Base-by-base conservation (phyloP, 2,329 filamentous ascomycete genomes). In the Clarireedia paspali region DNA sequence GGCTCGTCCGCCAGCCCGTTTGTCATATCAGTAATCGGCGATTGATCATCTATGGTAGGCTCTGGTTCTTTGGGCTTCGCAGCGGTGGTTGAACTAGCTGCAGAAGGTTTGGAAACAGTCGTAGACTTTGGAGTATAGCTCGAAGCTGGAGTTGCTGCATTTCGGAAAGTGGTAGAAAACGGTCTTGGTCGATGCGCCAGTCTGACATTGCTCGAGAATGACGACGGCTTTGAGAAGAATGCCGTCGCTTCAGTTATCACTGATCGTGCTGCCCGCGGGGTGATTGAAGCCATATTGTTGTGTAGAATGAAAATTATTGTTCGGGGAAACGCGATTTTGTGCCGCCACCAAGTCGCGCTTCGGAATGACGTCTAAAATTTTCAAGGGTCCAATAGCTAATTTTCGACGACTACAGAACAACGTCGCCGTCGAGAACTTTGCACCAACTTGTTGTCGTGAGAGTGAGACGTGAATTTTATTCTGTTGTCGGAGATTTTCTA, bases 1-100 rank as follows among this genome's bases (percentile, higher is more conserved):
- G 77, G 75, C 6, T 78, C 74, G 56, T 79, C 76, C 57, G 75
- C 73, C 34, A 83, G 73, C 23, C 79, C 78, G 9, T 70, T 68
- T 20, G 75, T 77, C 23, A 82, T 71, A 46, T 72, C 67, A 40
- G 64, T 58, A 57, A 70, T 66, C 15, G 67, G 62, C 5, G 67
- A 67, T 59, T 67, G 62, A 54, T 63, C 62, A 58, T 64, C 67
- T 20, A 89, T 78, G 15, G 83, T 78, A 9, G 12, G 89, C 89
- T 55, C 53, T 12, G 15, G 89, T 89, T 54, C 53, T 45, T 63
- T 59, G 7, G 58, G 15, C 45, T 52, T 57, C 5, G 53, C 9
- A 2, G 49, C 24, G 26, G 55, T 20, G 6, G 38, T 12, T 14
- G 50, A n/a, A 45, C 15, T 39, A 15, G 52, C 40, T 39, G 59